Base-by-base conservation (phyloP, 2,329 filamentous ascomycete species). In the Acrocalymma vagum region DNA sequence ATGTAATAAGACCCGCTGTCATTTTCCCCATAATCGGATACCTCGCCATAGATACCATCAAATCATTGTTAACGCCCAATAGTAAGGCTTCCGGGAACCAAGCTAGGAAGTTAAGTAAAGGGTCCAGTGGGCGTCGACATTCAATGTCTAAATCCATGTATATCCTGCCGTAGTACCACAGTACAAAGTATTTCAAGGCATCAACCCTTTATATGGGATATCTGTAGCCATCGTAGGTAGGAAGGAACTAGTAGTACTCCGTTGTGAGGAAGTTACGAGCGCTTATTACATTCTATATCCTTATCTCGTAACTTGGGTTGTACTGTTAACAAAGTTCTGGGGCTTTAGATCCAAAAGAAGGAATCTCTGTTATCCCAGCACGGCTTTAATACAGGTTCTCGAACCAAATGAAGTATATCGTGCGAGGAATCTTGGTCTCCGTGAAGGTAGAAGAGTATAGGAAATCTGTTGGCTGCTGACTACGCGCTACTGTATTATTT, bases 131-230 rank as follows among this genome's bases (percentile, higher is more conserved):
- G 11, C 39, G 44, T 9, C 45, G 55, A 46, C 53, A 57, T 1
- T 48, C 45, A 15, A 40, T 64, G 58, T 57, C 54, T 4, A 60
- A 45, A 20, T 61, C 59, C 48, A 63, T 53, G 26, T 63, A 63
- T 1, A 61, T 45, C 11, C 59, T 58, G 6, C 59, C 59, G 15
- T 36, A 60, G 26, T 61, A 54, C 22, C 44, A 53, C 1, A 63
- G 51, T 9, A 45, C 48, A 27, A 61, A 58, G 32, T 63, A 63
- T 28, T 58, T 54, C 14, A 61, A 30, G 5, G 54, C 55, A 21
- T 63, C 58, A n/a, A 58, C 46, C 10, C 50, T 48, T 33, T 63
- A 56, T 16, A 63, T 63, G 2, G 51, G 50, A n/a, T 63, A 41
- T 20, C 22, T 30, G 45, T 63, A 63, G 21, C 44, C 42, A 23